Evolutionary conservation across 169 alveolate genomes (phyloP), one percentile per base, ranked within the genome.

Genomic region (Babesia bovis): DNA sequence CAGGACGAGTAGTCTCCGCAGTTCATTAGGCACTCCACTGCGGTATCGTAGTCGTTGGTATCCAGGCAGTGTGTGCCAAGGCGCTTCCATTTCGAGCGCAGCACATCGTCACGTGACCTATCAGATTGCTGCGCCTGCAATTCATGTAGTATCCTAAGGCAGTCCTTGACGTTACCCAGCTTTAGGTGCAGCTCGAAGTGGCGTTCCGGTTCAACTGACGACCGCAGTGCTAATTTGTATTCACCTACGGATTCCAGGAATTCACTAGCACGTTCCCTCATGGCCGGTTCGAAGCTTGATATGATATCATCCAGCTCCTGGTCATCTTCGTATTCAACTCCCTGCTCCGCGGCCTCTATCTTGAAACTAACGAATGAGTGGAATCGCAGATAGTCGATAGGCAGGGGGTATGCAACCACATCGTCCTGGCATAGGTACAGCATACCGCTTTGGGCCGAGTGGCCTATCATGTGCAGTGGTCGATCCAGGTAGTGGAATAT

Each of bases 121-220:
- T 58, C 69, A 47, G 28, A 40, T 5, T 57, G 58, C 36, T 19
- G 32, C 7, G 21, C 84, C 25, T 19, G 49, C 21, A 42, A 21
- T 4, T 55, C 66, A 35, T 41, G 50, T 23, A 28, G 74, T 38
- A 77, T 93, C 90, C 68, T 85, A 36, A 91, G 66, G 59, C 95
- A 91, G 36, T 84, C 71, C 41, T 90, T 90, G 36, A 96, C 83
- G 50, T 92, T 91, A 12, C 96, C 96, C 47, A 95, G 72, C 40
- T 84, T 82, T 38, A 96, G 60, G 56, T 97, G 92, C 15, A 96
- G 70, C 40, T 95, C 98, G 77, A 96, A 95, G 81, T 94, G 93
- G 55, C 94, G 97, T 66, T 95, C 98, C 44, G 82, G 83, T 81
- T 96, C 97, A 15, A 71, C 85, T 28, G 98, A 90, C 30, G 94